Conservation (phyloP, 768 basidiomycete species). For the Amanita inopinata region DNA sequence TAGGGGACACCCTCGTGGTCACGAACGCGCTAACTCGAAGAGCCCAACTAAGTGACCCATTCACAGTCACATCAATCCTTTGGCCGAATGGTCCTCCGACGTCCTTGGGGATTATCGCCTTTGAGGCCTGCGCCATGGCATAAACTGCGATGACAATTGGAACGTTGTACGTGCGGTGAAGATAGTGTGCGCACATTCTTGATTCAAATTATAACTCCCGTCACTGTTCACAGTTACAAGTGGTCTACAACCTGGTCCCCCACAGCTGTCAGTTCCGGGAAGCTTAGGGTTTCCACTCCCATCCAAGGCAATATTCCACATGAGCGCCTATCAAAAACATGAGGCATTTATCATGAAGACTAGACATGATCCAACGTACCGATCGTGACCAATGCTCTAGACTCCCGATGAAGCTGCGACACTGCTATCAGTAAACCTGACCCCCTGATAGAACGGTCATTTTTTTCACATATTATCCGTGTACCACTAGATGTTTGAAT, state of each 20-base stretch:
- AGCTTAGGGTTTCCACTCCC: constrained; percentile 52
- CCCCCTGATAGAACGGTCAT: background rate
- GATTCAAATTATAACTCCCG: constrained; percentile 55
- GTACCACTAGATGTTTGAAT: constrained; percentile 41
- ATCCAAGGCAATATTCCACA: constrained; percentile 73
- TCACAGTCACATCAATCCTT: constrained; percentile 55
- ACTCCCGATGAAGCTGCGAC: constrained; percentile 10
- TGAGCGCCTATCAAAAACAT: constrained; percentile 22
- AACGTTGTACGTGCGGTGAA: background rate
- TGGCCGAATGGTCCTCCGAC: constrained; percentile 57
- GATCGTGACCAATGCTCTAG: constrained; percentile 5
- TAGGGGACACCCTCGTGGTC: constrained; percentile 40
- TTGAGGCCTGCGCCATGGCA: constrained; percentile 65
- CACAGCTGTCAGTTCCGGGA: constrained; percentile 56
- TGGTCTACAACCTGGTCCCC: constrained; percentile 50
- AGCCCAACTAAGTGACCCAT: constrained; percentile 45
- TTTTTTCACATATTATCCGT: constrained; percentile 50
- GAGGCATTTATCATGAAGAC: background rate
- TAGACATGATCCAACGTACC: constrained; percentile 1
- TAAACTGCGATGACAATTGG: constrained; percentile 36
- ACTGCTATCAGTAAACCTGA: background rate
- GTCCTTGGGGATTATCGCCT: constrained; percentile 64
- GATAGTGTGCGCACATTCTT: constrained; percentile 48
- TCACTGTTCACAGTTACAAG: constrained; percentile 59
- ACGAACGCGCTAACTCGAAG: constrained; percentile 60